phyloP scores from a whole-genome alignment of 2,329 filamentous ascomycete genomes.

The Fusarium torulosum region DNA sequence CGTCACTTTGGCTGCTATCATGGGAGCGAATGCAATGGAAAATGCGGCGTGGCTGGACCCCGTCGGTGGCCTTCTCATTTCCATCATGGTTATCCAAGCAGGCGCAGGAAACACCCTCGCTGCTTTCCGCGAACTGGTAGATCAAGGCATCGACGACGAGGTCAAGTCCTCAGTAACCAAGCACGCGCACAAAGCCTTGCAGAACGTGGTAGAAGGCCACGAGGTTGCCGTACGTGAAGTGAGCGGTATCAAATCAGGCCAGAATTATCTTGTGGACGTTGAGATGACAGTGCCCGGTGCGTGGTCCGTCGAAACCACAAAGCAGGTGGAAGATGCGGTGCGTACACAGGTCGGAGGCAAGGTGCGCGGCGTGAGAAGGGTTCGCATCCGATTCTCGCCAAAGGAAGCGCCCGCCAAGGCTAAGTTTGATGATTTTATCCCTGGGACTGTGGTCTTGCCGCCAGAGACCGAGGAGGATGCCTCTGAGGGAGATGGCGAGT shows the following conservation, averaged over 20 bases:
- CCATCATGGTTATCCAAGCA: slow-evolving; percentile 90
- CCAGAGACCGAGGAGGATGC: slow-evolving; percentile 66
- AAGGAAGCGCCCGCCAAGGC: slow-evolving; percentile 70
- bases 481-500: slow-evolving; percentile 35
- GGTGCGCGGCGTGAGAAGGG: slow-evolving; percentile 84
- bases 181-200: slow-evolving; percentile 71
- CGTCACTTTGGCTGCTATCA: slow-evolving; percentile 89
- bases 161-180: slow-evolving; percentile 78
- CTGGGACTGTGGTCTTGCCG: slow-evolving; percentile 73
- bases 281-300: slow-evolving; percentile 82
- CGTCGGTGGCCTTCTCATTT: slow-evolving; percentile 92
- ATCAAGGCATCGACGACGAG: slow-evolving; percentile 88
- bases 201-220: slow-evolving; percentile 64
- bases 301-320: slow-evolving; percentile 80
- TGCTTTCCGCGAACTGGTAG: slow-evolving; percentile 89
- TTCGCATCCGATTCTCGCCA: slow-evolving; percentile 86
- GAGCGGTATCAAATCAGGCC: slow-evolving; percentile 92
- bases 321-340: slow-evolving; percentile 78
- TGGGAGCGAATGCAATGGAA: slow-evolving; percentile 86
- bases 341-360: slow-evolving; percentile 79
- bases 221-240: slow-evolving; percentile 80
- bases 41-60: slow-evolving; percentile 95
- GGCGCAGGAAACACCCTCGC: slow-evolving; percentile 87
- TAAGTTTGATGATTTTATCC: slow-evolving; percentile 82
- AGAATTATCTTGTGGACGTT: slow-evolving; percentile 94